Percentiles rank a stretch among this genome's conserved stretches.
Evolutionary conservation across 1,139 yeast species (phyloP).

Genomic region (Arxiozyma slooffiae): DNA sequence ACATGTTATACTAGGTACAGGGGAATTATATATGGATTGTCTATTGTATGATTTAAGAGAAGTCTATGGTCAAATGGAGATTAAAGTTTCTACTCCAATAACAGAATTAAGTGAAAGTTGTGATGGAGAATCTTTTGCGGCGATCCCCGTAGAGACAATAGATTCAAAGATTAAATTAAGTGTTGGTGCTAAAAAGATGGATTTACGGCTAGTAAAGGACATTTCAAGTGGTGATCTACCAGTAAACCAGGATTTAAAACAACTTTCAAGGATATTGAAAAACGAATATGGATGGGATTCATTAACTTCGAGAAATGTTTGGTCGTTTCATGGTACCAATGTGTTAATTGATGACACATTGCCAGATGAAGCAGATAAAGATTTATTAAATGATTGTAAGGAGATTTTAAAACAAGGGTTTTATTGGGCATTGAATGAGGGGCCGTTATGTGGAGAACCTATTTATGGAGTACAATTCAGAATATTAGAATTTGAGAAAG

Average conservation of each 20-base stretch:
- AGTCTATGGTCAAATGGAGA: conserved; percentile 51
- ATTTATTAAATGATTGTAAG: conserved; percentile 37
- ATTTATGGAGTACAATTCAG: conserved; percentile 63
- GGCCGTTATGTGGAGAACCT: conserved; percentile 85
- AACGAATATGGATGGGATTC: conserved; percentile 70
- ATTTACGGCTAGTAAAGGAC: conserved; percentile 45
- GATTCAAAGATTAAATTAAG: conserved; percentile 52
- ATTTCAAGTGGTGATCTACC: conserved; percentile 29
- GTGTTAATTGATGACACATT: conserved; percentile 69
- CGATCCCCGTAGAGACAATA: conserved; percentile 49
- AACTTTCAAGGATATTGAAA: conserved; percentile 43
- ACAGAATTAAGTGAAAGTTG: conserved; percentile 76
- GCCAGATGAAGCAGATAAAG: conserved; percentile 58
- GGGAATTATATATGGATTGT: conserved; percentile 84
- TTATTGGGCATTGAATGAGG: conserved; percentile 74
- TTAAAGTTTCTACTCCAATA: conserved; percentile 79
- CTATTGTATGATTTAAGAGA: conserved; percentile 65
- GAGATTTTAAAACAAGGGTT: conserved; percentile 65
- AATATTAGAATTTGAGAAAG: conserved; percentile 45
- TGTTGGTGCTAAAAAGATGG: conserved; percentile 70
- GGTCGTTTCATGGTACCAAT: conserved; percentile 59
- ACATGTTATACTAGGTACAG: conserved; percentile 68
- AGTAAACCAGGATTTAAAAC: conserved; percentile 15
- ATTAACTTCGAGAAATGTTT: conserved; percentile 68
- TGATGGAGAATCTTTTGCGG: conserved; percentile 53